Conservation (phyloP, 1,284 basidiomycete genomes). For the Tilletia horrida region DNA sequence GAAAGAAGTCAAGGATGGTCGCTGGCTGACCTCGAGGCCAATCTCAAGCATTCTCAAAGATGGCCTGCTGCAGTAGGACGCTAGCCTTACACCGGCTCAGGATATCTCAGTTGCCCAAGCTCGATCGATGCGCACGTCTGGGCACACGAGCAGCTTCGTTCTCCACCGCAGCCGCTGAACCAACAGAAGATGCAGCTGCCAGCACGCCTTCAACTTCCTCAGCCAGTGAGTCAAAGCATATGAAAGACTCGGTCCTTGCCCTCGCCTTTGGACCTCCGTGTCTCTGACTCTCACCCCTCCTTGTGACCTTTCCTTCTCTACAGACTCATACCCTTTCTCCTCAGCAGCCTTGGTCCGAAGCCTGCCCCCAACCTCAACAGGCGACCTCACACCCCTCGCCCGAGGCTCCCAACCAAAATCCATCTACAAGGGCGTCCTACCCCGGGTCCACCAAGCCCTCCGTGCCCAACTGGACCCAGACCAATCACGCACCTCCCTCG, state of each 20-base stretch:
- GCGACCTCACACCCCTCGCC: constrained; percentile 19
- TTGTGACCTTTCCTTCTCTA: not conserved
- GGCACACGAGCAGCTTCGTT: not conserved
- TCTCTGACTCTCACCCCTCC: constrained; percentile 10
- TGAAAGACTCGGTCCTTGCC: too few species aligned
- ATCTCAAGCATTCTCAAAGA: not conserved
- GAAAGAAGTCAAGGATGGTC: not conserved
- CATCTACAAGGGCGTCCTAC: constrained; percentile 40
- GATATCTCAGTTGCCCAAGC: not conserved
- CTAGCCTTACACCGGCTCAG: not conserved
- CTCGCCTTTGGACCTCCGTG: too few species aligned
- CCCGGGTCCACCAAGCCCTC: constrained; percentile 40
- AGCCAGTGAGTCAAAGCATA: too few species aligned
- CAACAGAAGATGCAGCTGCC: not conserved
- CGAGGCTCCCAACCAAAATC: constrained; percentile 34
- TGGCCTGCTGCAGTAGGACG: constrained; percentile 7
- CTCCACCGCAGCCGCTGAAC: not conserved
- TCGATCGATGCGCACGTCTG: too few species aligned
- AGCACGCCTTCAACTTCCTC: too few species aligned
- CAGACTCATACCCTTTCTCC: constrained; percentile 33
- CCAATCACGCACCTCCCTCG: constrained; percentile 44
- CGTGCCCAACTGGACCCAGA: constrained; percentile 42
- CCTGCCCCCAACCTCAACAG: constrained; percentile 7
- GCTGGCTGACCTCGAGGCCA: not conserved
- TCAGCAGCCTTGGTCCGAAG: constrained; percentile 33